Evolutionary conservation across 169 alveolate genomes (phyloP), one percentile per base, ranked within the genome.

Genomic region (Eimeria maxima): DNA sequence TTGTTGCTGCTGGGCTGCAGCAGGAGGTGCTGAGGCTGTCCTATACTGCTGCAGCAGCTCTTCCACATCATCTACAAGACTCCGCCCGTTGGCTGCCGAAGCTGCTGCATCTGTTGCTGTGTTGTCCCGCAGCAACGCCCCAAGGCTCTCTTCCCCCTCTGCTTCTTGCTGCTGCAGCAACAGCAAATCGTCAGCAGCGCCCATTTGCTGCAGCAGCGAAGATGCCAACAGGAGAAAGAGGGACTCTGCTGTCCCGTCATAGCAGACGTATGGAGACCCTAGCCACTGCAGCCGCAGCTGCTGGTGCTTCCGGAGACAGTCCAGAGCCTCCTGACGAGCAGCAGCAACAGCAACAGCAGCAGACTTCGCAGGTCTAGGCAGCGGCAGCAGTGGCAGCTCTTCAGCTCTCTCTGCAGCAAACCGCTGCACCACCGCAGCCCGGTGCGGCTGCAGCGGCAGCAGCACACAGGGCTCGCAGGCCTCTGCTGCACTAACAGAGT

Each of bases 161-260:
- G 74, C 45, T 38, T n/a, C 53, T 8, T 47, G 73, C 53, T 45
- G 67, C 76, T 83, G 69, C 91, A 83, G 69, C 91, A 83, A 27
- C n/a, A n/a, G n/a, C n/a, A n/a, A n/a, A 29, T 42, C 33, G 74
- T 83, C 74, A 29, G 74, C 91, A 55, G 67, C 50, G 22, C 91
- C 91, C 91, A 83, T 83, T 74, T 83, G 91, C 91, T 83, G 91
- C 91, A 83, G 76, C 91, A 83, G 74, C 91, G 91, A 24, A 29
- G 91, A 73, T 10, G 73, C 73, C 2, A 83, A 74, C 76, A 83
- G 73, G 76, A 38, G n/a, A 27, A 22, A 50, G 42, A 83, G 91
- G n/a, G 91, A 83, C 74, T 53, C 50, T 53, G 91, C 91, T n/a
- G 91, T 83, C 50, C 91, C 91, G 22, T 53, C 91, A 53, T 83